Conservation (phyloP, 116 monocot genomes). For the Thalassia testudinum region DNA sequence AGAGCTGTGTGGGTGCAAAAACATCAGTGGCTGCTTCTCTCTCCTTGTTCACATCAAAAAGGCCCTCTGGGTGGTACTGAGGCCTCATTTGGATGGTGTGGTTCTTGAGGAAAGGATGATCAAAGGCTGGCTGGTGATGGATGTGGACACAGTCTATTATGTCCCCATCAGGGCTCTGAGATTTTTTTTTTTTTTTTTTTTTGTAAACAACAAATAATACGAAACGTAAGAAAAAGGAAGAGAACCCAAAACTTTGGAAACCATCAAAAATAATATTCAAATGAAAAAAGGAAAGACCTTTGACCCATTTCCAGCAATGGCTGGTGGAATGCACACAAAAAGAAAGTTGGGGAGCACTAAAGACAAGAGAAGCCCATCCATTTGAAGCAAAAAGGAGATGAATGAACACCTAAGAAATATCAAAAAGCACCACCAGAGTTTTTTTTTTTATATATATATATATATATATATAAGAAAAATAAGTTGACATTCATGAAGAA, state of each 20-base stretch:
- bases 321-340: too few relatives aligned
- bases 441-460: too few relatives aligned
- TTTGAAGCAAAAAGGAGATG: not conserved
- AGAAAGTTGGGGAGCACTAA: too few relatives aligned
- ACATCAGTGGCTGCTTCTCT: not conserved
- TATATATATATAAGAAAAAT: too few relatives aligned
- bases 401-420: too few relatives aligned
- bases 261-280: not conserved
- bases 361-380: too few relatives aligned
- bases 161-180: constrained; percentile 29
- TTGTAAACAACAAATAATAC: too few relatives aligned
- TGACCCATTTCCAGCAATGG: too few relatives aligned
- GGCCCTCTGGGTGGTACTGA: constrained; percentile 8
- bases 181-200: too few relatives aligned
- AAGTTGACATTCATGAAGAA: too few relatives aligned
- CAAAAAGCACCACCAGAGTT: too few relatives aligned
- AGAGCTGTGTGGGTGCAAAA: constrained; percentile 15
- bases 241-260: not conserved
- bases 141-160: constrained; percentile 23
- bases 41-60: not conserved
- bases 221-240: not conserved
- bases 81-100: constrained; percentile 25
- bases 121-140: constrained; percentile 20
- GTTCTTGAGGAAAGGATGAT: constrained; percentile 34
- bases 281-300: not conserved